phyloP scores from a whole-genome alignment of 768 basidiomycete genomes.

The Russula emetica region DNA sequence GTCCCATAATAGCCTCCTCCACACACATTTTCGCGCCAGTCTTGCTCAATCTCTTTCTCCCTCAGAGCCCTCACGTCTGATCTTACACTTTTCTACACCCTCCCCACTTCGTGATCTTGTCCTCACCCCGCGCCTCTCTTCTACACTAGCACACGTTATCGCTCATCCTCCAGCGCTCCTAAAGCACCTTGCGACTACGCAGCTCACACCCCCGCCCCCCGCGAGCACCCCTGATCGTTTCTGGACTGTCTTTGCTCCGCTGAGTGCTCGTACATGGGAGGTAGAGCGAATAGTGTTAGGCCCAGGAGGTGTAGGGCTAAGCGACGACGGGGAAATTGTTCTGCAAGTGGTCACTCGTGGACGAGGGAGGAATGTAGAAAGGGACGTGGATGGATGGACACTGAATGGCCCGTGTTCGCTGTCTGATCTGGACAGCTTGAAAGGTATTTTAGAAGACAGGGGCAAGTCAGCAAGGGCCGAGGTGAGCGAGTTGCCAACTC shows the following conservation, averaged over 20 bases:
- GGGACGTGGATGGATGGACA: constrained; percentile 63
- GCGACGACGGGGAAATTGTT: constrained; percentile 49
- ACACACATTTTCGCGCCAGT: no score
- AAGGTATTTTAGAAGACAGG: constrained; percentile 40
- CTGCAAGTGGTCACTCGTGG: constrained; percentile 58
- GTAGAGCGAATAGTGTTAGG: constrained; percentile 60
- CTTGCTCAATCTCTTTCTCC: not conserved
- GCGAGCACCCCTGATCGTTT: constrained; percentile 62
- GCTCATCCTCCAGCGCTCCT: constrained; percentile 72
- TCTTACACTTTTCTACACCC: constrained; percentile 51
- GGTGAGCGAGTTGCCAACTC: constrained; percentile 19
- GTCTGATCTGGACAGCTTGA: constrained; percentile 49
- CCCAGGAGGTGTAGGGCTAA: constrained; percentile 45
- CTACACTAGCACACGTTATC: constrained; percentile 57
- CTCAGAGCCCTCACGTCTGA: constrained; percentile 52
- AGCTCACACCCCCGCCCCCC: constrained; percentile 68
- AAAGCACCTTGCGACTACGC: constrained; percentile 60
- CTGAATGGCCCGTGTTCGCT: constrained; percentile 43
- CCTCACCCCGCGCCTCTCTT: constrained; percentile 58
- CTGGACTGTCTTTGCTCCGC: constrained; percentile 71
- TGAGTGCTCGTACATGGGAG: constrained; percentile 59
- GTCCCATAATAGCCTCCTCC: not conserved
- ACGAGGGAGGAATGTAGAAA: constrained; percentile 53
- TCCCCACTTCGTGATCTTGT: constrained; percentile 53
- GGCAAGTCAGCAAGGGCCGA: constrained; percentile 30